phyloP scores from a whole-genome alignment of 306 rosid species.

The Leucaena leucocephala region DNA sequence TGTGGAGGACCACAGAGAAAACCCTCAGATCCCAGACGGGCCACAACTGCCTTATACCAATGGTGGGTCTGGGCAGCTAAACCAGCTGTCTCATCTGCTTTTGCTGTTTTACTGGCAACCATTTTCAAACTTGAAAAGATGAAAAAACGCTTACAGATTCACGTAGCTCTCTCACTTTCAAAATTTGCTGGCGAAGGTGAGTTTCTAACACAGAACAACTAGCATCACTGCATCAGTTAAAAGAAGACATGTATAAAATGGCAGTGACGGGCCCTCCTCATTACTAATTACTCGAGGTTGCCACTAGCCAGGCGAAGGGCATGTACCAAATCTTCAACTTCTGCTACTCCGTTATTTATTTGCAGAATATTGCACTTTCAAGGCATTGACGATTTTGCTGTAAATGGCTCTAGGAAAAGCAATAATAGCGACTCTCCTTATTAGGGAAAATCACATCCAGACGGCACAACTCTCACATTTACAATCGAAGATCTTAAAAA shows the following conservation, averaged over 20 bases:
- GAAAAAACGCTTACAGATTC: neutral
- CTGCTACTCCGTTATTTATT: neutral
- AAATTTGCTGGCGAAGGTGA: neutral
- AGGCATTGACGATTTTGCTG: neutral
- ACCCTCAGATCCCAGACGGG: constrained; percentile 22
- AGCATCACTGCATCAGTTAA: neutral
- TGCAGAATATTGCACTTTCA: neutral
- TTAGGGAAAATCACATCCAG: neutral
- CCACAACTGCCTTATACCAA: constrained; percentile 36
- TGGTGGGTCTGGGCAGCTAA: constrained; percentile 43
- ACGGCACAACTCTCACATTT: neutral
- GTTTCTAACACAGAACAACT: neutral
- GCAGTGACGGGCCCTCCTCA: neutral
- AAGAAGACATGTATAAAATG: neutral
- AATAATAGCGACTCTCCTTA: neutral
- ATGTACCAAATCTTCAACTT: neutral
- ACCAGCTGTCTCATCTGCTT: constrained; percentile 48
- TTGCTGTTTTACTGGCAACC: constrained; percentile 48
- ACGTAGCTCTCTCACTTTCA: neutral
- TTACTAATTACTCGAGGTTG: neutral
- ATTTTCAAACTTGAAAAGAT: constrained; percentile 41
- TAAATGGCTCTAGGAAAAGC: neutral
- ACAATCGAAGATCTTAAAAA: neutral
- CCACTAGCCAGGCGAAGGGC: neutral
- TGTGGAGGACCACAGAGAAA: constrained; percentile 45